phyloP scores from a whole-genome alignment of 495 filamentous ascomycete species.

The Daldinia concentrica region DNA sequence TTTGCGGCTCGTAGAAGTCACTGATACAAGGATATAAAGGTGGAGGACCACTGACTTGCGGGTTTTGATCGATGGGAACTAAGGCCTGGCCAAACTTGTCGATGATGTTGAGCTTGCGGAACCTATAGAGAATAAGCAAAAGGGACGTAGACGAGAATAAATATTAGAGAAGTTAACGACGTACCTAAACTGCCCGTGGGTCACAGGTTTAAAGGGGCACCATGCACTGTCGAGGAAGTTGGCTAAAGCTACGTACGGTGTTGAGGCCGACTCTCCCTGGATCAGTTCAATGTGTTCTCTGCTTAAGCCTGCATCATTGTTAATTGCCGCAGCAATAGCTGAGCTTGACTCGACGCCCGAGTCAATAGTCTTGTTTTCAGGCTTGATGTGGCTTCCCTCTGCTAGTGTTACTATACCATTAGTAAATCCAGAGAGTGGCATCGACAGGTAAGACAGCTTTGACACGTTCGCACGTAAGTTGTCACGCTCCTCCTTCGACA shows the following conservation, averaged over 20 bases:
- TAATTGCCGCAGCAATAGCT: conserved; percentile 4
- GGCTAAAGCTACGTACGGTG: conserved; percentile 25
- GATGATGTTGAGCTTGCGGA: conserved; percentile 60
- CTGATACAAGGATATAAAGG: conserved; percentile 48
- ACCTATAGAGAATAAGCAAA: conserved; percentile 10
- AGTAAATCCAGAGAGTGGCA: conserved; percentile 54
- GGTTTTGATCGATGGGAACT: conserved; percentile 40
- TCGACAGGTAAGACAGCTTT: conserved; percentile 50
- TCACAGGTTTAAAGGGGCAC: conserved; percentile 52
- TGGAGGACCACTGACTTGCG: conserved; percentile 38
- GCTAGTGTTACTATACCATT: conserved; percentile 54
- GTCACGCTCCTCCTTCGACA: conserved; percentile 3
- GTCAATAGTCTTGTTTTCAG: conserved; percentile 37
- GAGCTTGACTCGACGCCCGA: not conserved
- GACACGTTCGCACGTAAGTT: conserved; percentile 11
- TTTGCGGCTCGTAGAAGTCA: conserved; percentile 33
- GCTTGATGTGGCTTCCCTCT: conserved; percentile 57
- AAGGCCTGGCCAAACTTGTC: conserved; percentile 53
- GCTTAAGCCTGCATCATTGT: not conserved
- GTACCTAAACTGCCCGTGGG: conserved; percentile 55
- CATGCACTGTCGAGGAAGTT: conserved; percentile 1
- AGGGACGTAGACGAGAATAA: not conserved
- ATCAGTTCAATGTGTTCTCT: not conserved
- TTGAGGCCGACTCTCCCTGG: conserved; percentile 29
- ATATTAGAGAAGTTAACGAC: not conserved